A percentile compares a stretch with the other conserved stretches of the same genome.
Evolutionary conservation across 2,329 filamentous ascomycete genomes (phyloP).

Genomic region (Neofusicoccum cordaticola): DNA sequence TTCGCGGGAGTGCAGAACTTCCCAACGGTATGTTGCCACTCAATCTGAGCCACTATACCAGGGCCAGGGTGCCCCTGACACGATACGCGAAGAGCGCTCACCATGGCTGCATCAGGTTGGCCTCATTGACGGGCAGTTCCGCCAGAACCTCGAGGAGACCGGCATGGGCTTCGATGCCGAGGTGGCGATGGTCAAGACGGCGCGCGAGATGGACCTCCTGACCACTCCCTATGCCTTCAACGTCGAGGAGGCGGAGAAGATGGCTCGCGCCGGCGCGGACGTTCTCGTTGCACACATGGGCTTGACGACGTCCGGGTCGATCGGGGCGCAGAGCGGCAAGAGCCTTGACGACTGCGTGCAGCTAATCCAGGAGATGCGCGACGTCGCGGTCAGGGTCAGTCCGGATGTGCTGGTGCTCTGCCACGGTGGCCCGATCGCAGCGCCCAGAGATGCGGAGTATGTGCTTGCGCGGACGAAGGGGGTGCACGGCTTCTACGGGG

Average conservation of each 20-base stretch:
- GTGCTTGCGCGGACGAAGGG: constrained; percentile 60
- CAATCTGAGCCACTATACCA: neutral
- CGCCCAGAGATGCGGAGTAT: constrained; percentile 61
- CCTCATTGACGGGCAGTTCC: constrained; percentile 66
- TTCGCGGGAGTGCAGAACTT: constrained; percentile 73
- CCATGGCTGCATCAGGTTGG: constrained; percentile 48
- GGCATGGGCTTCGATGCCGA: constrained; percentile 67
- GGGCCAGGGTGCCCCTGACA: constrained; percentile 4
- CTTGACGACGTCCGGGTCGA: constrained; percentile 61
- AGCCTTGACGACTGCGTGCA: constrained; percentile 62
- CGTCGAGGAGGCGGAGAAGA: constrained; percentile 58
- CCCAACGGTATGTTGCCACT: constrained; percentile 48
- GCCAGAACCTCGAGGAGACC: constrained; percentile 67
- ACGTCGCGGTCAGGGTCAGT: constrained; percentile 57
- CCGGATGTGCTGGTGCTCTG: constrained; percentile 64
- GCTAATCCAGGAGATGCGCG: constrained; percentile 61
- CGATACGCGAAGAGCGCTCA: neutral
- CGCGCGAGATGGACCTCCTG: constrained; percentile 58
- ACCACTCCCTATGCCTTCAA: constrained; percentile 71
- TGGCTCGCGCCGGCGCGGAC: constrained; percentile 65
- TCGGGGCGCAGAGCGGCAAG: constrained; percentile 62
- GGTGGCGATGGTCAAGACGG: constrained; percentile 64
- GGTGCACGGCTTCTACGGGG: constrained; percentile 70
- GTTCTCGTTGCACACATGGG: constrained; percentile 68
- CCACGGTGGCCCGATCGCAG: constrained; percentile 67